Evolutionary conservation across 208 protist species (phyloP), one percentile per base, ranked within the genome.

Genomic region (Leishmania major): DNA sequence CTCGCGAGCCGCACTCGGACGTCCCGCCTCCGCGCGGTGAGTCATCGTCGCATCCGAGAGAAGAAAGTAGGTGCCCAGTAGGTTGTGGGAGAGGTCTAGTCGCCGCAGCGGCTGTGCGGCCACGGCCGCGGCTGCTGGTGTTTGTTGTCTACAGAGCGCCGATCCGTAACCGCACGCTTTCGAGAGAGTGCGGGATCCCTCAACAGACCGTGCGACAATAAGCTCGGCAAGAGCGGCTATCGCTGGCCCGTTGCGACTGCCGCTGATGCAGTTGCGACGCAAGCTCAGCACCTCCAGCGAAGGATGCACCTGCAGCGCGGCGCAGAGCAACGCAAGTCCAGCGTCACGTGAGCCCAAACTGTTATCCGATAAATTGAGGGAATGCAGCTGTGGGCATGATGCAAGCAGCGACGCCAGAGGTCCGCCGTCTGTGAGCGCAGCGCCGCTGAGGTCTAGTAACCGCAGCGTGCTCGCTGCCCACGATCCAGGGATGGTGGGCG

Each of bases 331-430:
- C 2, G 86, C 51, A 1, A 94, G 59, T 8, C 83, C 82, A 10
- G 57, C 71, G 4, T 83, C 75, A 19, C 55, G 79, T 35, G 81
- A 70, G 37, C 92, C 90, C n/a, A 93, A 53, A 59, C 80, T 79
- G 75, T 95, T 95, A 64, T 76, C 53, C 3, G 92, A 89, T 5
- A 95, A 45, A 81, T 91, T 78, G 28, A 95, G 69, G 19, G 66
- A 40, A 28, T 37, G 60, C 25, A 95, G 74, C 35, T 74, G 79
- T 6, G 85, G 74, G 13, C 87, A 81, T 35, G 86, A 76, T 13
- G 75, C 77, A 8, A 92, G 51, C 2, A 93, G 64, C 40, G 40
- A 51, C 35, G 87, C 75, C 51, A 95, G 77, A 13, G 89, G 84
- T 13, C 82, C 53, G 22, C 78, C 89, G 70, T 92, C 88, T 22